A percentile compares a stretch with the other conserved stretches of the same genome.
Evolutionary conservation across 2,329 filamentous ascomycete genomes (phyloP).

Genomic region (Diaporthe sp.): DNA sequence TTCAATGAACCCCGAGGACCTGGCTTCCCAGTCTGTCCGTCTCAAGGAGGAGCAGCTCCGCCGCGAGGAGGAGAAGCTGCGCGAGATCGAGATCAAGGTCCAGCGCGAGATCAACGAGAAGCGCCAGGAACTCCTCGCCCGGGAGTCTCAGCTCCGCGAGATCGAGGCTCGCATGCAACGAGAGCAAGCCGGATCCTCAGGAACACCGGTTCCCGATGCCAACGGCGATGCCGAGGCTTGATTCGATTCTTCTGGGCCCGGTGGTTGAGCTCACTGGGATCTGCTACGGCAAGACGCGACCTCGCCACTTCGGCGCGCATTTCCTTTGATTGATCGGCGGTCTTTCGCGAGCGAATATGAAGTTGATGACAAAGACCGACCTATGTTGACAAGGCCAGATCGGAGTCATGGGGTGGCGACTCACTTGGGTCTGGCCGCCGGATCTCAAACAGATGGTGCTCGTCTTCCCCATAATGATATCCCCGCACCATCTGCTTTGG

Average conservation of each 20-base stretch:
- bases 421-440: constrained; percentile 31
- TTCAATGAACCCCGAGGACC: constrained; percentile 97
- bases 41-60: constrained; percentile 99
- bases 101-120: constrained; percentile 99
- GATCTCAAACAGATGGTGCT: constrained; percentile 35
- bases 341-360: constrained; percentile 33
- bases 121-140: constrained; percentile 96
- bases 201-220: constrained; percentile 59
- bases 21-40: constrained; percentile 96
- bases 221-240: constrained; percentile 69
- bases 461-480: constrained; percentile 43
- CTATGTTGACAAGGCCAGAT: constrained; percentile 33
- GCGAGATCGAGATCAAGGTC: constrained; percentile 99
- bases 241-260: constrained; percentile 43
- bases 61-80: constrained; percentile 99
- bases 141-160: constrained; percentile 98
- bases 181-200: constrained; percentile 74
- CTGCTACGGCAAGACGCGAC: constrained; percentile 37
- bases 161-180: constrained; percentile 98
- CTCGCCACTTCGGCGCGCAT: constrained; percentile 34
- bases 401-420: constrained; percentile 33
- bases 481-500: constrained; percentile 37
- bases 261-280: constrained; percentile 32
- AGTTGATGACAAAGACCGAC: constrained; percentile 36
- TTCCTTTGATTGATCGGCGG: constrained; percentile 35